Base-by-base conservation (phyloP, 78 protist species). In the Monosiga brevicollis region DNA sequence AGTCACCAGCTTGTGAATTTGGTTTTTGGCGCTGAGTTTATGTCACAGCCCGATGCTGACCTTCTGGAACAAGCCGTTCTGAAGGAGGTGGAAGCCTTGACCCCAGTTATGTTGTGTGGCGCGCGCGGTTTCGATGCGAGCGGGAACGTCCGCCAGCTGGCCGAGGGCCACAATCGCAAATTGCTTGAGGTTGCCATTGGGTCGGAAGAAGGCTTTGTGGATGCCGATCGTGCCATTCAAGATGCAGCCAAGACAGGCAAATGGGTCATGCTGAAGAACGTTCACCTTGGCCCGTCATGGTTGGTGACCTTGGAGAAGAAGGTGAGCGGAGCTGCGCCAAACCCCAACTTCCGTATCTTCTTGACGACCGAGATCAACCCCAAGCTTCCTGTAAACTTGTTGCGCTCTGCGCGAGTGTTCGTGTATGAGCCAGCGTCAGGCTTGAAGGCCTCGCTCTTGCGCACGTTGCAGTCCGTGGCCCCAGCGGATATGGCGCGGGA, bases 231-330 rank as follows among this genome's bases (percentile, higher is more conserved):
- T 62, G 93, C 95, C 36, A 88, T 97, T 35, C 37, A 43, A 25
- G 79, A 73, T 0, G 97, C 97, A 15, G 83, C 95, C 54, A 84
- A 80, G 82, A n/a, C 73, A 26, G 98, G 98, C 49, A 49, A 83
- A 10, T 98, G 99, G 99, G 94, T 96, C 36, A 85, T 96, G 81
- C 92, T 98, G 49, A 96, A 76, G 91, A 98, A 98, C 89, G 96
- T 96, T 39, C 99, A 98, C 87, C 88, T 98, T 25, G 92, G 98
- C 15, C 96, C 98, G 43, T 74, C 43, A 73, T 98, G 98, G 99
- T 85, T 98, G 55, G 49, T 54, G 36, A 82, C 84, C 77, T 39
- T 96, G 49, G 98, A 96, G 81, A 96, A 94, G 94, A 78, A 85
- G 83, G 89, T 98, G 75, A 95, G 90, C 82, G 73, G 80, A 35